These are phyloP conservation scores for Akanthomyces muscarius DNA, from an alignment of 2,329 filamentous ascomycete genomes.

Conservation along the genomic window DNA sequence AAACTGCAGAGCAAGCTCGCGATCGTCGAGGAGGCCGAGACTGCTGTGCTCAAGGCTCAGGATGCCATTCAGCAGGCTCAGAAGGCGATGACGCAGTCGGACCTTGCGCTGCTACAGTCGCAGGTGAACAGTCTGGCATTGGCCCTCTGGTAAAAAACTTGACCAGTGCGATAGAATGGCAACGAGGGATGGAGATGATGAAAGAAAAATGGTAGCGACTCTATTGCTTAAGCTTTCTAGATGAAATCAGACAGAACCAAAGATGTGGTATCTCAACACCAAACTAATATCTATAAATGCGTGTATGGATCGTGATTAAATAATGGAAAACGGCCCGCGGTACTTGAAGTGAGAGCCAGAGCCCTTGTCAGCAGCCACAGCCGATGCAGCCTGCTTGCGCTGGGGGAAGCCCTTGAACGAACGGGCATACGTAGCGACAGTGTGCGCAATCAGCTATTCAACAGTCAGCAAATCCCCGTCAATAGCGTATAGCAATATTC, in stretches of 20 bases:
- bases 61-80: not conserved
- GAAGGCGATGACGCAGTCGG: not conserved
- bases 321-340: not conserved
- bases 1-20: not conserved
- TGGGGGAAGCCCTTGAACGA: conserved; percentile 64
- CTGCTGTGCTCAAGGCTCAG: not conserved
- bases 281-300: not conserved
- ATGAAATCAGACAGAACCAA: not conserved
- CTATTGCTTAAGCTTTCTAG: not conserved
- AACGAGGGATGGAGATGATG: not conserved
- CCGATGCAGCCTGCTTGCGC: conserved; percentile 29
- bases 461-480: not conserved
- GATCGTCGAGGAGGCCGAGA: not conserved
- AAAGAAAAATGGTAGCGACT: not conserved
- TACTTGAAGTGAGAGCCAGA: conserved; percentile 3
- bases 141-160: too few relatives aligned
- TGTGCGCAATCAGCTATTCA: conserved; percentile 61
- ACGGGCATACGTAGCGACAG: conserved; percentile 64
- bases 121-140: not conserved
- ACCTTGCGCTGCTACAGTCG: not conserved
- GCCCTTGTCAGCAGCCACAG: not conserved
- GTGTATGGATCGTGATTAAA: not conserved
- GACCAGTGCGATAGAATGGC: too few relatives aligned
- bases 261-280: not conserved
- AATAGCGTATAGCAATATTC: conserved; percentile 21